Evolutionary conservation across 257 asterid species (phyloP), one percentile per base, ranked within the genome.

Genomic region (Solanum neorickii): DNA sequence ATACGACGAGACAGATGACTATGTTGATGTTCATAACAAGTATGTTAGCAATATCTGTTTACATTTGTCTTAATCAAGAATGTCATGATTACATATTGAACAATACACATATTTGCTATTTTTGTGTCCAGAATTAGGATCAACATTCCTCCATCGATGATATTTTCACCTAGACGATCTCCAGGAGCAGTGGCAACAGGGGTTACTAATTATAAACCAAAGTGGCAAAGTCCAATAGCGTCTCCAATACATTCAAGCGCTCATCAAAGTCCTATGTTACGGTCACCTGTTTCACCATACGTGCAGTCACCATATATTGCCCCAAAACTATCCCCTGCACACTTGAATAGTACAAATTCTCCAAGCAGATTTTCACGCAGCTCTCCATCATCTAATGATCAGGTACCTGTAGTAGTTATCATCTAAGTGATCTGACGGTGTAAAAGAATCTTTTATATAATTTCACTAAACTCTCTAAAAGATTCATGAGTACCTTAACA

Each of bases 1-100:
- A 82, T 87, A 87, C 73, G 98, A 94, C 86, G 98, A 94, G 90
- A 94, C 95, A 1, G 95, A 94, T 78, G 94, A 91, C 20, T 93
- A 93, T 65, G 88, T 93, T 39, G 96, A 93, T 42, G 92, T 93
- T 65, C 95, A 92, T 35, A 92, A 91, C 88, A 90, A 87, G 96
- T 91, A 87, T 91, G 93, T 87, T 59, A 12, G 15, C 35, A 15
- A 25, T 46, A 46, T 80, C 84, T 1, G 29, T 73, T 39, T n/a
- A 86, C 46, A 12, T 5, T 29, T 29, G n/a, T 72, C 74, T 68
- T 31, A 46, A 46, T 73, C 0, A 73, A 73, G 31, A 65, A 15
- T 9, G 6, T 8, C 16, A 47, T 52, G 11, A n/a, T 59, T 7
- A 23, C 23, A 2, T 12, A 69, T n/a, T 52, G 56, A 75, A 25